Evolutionary conservation across 2,329 filamentous ascomycete genomes (phyloP).

Genomic region (Pezicula carpinea): DNA sequence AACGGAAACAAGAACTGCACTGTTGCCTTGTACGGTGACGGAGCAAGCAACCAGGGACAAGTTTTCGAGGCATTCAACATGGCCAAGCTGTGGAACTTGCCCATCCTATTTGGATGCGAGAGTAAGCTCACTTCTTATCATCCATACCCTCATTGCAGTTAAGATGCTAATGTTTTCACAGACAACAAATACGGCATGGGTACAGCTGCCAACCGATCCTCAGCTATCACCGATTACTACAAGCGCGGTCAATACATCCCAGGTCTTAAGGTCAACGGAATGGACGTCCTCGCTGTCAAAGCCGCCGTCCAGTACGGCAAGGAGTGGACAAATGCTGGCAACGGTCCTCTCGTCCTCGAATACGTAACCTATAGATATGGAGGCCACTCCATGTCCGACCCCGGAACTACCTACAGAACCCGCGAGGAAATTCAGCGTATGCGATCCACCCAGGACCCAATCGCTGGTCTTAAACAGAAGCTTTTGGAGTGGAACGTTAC

Average conservation of each 20-base stretch:
- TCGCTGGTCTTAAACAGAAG: constrained; percentile 96
- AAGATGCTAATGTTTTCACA: constrained; percentile 35
- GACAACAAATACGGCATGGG: constrained; percentile 99
- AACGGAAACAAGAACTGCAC: constrained; percentile 78
- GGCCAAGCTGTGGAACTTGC: constrained; percentile 98
- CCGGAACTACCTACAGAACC: constrained; percentile 97
- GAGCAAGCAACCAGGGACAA: constrained; percentile 98
- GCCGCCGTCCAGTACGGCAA: constrained; percentile 92
- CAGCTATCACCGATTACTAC: constrained; percentile 98
- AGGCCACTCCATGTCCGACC: constrained; percentile 99
- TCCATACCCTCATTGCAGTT: not conserved
- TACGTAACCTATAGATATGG: constrained; percentile 99
- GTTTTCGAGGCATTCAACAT: constrained; percentile 99
- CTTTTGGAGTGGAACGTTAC: constrained; percentile 92
- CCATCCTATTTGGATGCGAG: constrained; percentile 94
- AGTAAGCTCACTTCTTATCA: constrained; percentile 57
- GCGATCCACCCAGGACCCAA: constrained; percentile 97
- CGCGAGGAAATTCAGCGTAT: constrained; percentile 99
- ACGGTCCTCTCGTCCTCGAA: constrained; percentile 93
- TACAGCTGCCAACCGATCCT: constrained; percentile 88
- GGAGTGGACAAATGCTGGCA: constrained; percentile 75
- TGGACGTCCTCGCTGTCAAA: constrained; percentile 98
- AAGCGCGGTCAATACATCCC: constrained; percentile 99
- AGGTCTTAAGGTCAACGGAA: constrained; percentile 98
- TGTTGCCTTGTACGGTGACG: constrained; percentile 92